These are phyloP conservation scores for Ustilago nuda DNA, from an alignment of 1,284 basidiomycete species.

Conservation along the genomic window DNA sequence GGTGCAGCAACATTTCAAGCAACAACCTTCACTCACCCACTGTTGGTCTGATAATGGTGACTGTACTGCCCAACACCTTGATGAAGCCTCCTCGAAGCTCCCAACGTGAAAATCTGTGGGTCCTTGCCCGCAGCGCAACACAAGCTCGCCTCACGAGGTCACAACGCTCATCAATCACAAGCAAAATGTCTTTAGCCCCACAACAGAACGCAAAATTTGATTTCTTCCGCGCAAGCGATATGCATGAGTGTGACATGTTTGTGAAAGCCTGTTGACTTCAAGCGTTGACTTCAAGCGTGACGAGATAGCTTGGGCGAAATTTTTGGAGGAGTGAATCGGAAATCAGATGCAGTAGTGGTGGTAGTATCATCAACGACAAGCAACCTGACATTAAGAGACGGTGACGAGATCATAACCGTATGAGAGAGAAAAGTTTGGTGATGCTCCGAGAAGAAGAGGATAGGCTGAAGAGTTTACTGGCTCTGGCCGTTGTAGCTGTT, in stretches of 20 bases:
- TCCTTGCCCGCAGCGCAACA: background rate
- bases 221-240: slow-evolving; percentile 1
- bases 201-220: background rate
- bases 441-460: background rate
- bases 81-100: too few species aligned
- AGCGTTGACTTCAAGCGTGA: background rate
- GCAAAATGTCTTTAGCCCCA: background rate
- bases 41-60: too few species aligned
- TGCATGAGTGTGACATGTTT: background rate
- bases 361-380: slow-evolving; percentile 7
- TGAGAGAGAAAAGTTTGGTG: background rate
- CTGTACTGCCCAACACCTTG: too few species aligned
- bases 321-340: slow-evolving; percentile 1
- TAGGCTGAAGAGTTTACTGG: slow-evolving; percentile 29
- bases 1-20: too few species aligned
- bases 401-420: slow-evolving; percentile 6
- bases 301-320: background rate
- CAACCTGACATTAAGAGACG: slow-evolving; percentile 1
- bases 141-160: background rate
- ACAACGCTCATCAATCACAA: background rate
- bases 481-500: slow-evolving; percentile 52
- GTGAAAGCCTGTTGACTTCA: background rate
- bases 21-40: too few species aligned
- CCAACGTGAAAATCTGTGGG: too few species aligned
- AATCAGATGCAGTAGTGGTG: slow-evolving; percentile 4